Base-by-base conservation (phyloP, 306 rosid genomes). In the Comarum palustre region DNA sequence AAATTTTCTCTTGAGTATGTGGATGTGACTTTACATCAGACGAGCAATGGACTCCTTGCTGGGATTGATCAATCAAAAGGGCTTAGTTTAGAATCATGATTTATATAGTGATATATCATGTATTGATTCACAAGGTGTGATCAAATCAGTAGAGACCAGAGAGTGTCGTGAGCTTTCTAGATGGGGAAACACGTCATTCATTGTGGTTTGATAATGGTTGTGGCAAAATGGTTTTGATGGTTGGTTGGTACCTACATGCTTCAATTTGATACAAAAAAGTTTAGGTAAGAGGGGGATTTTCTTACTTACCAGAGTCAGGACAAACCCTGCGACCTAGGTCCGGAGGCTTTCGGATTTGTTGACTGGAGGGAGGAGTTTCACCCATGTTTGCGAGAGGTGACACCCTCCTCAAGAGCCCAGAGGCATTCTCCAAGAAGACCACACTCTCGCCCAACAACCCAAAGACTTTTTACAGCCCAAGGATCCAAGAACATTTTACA, bases 21-120 rank as follows among this genome's bases (percentile, higher is more conserved):
- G 52, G 66, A 71, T 24, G 66, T 55, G 75, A 55, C 75, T 38
- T 71, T 55, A 55, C 75, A 46, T 55, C 41, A 39, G 65, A 22
- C 66, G 0, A 11, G 66, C 41, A 39, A 16, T 4, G 75, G 17
- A 66, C 62, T 57, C 9, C 3, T 24, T 42, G 75, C 11, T 17
- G 50, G 45, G 57, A 48, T 42, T 2, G 43, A 71, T 54, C 25
- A 71, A 54, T 24, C 19, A 6, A 54, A 51, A 0, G 10, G 55
- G 6, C 34, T 3, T 24, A 27, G 43, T 22, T 42, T 72, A 11
- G 75, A 7, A 72, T 42, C 55, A 72, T 61, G 43, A 71, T 4
- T 20, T 12, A 14, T 15, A 31, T 15, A 38, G 66, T 16, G 75
- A 71, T 66, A 4, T 15, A 24, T 71, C 75, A 58, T 25, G 20